phyloP scores from a whole-genome alignment of 73 alveolate species.

The Paramecium sexaurelia region DNA sequence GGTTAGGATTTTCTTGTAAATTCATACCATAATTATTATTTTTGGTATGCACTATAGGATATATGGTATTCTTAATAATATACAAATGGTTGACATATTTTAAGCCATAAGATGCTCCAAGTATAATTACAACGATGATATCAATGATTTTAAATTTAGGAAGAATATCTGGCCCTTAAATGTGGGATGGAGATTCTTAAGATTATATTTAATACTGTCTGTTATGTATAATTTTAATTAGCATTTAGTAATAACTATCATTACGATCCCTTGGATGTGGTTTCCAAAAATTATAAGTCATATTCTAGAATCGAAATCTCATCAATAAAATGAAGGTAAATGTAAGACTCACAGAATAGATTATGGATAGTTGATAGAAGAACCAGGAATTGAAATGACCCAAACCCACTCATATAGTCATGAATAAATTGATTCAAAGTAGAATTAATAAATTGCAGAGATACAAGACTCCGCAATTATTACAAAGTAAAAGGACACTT shows the following conservation, averaged over 20 bases:
- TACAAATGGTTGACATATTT: constrained; percentile 88
- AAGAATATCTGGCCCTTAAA: constrained; percentile 24
- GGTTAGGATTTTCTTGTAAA: constrained; percentile 79
- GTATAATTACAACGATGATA: constrained; percentile 82
- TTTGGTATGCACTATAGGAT: constrained; percentile 88
- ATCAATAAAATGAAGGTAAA: constrained; percentile 36
- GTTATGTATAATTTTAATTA: not conserved
- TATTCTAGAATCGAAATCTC: not conserved
- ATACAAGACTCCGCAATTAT: not conserved
- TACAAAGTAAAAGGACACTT: not conserved
- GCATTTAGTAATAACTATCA: constrained; percentile 58
- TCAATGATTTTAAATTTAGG: constrained; percentile 75
- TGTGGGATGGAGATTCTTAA: constrained; percentile 18
- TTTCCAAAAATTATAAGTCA: constrained; percentile 47
- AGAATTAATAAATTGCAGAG: not conserved
- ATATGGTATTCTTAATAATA: constrained; percentile 90
- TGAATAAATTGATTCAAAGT: not conserved
- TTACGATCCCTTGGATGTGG: constrained; percentile 78
- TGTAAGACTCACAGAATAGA: constrained; percentile 67
- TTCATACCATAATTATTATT: constrained; percentile 90
- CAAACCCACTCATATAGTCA: not conserved
- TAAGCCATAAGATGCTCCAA: constrained; percentile 81
- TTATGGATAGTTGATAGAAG: constrained; percentile 61
- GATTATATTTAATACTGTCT: not conserved
- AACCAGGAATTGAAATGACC: not conserved